Percentiles rank a stretch among this genome's conserved stretches.
Conservation (phyloP, 352 stramenopile genomes). For the Albugo laibachii region DNA sequence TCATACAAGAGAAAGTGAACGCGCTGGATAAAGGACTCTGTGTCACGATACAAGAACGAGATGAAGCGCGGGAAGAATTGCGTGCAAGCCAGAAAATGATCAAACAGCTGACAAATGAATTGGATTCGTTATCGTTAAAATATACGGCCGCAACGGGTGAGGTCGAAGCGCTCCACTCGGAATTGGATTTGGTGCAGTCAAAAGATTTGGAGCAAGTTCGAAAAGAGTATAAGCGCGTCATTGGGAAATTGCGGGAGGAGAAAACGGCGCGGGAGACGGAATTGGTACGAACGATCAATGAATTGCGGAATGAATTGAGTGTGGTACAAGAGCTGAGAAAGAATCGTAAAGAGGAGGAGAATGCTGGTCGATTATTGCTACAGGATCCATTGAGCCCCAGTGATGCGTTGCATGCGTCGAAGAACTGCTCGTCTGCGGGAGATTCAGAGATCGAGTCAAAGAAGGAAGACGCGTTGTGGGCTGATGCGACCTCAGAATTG, state of each 20-base stretch:
- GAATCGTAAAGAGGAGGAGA: not conserved
- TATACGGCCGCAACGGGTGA: constrained; percentile 20
- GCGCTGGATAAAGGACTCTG: not conserved
- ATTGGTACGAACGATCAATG: constrained; percentile 26
- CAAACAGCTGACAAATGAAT: not conserved
- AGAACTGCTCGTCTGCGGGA: no score
- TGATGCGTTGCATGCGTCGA: no score
- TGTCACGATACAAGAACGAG: not conserved
- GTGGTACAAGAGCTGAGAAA: not conserved
- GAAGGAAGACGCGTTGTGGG: no score
- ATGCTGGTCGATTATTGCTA: not conserved
- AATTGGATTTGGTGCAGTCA: constrained; percentile 45
- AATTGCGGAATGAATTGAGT: constrained; percentile 3
- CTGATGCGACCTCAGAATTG: no score
- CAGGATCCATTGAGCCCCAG: no score
- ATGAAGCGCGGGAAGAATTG: not conserved
- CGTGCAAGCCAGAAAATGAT: no score
- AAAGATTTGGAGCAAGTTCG: constrained; percentile 32
- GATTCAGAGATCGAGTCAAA: no score
- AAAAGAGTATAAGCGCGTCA: constrained; percentile 17
- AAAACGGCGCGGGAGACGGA: constrained; percentile 17
- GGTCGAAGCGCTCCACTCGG: constrained; percentile 28
- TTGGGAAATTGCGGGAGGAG: constrained; percentile 36
- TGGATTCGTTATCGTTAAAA: constrained; percentile 10
- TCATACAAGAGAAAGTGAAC: not conserved